Evolutionary conservation across 2,329 filamentous ascomycete genomes (phyloP), one percentile per base, ranked within the genome.

Genomic region (Aspergillus japonicus): DNA sequence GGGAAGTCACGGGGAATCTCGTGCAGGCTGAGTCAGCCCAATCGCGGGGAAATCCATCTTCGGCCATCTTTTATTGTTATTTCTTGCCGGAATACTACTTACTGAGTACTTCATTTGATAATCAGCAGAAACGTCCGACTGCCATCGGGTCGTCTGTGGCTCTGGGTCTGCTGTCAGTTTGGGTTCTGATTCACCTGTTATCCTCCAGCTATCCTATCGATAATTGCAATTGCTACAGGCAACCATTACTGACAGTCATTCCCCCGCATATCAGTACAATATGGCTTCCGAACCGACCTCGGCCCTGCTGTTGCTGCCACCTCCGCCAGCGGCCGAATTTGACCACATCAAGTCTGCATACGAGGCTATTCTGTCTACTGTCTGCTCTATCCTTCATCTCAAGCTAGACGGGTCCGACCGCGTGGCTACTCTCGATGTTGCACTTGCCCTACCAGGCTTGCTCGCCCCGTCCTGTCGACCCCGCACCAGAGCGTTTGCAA

Each of bases 391-490:
- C 51, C 73, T 87, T 21, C 81, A 78, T 51, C 68, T 73, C 19
- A 57, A 60, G 11, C 57, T 77, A 12, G 65, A 69, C 57, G 69
- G 68, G 35, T 66, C 70, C 33, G 70, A 65, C 67, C 75, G 11
- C 55, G 73, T 57, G 66, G 70, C 73, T 2, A 68, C 81, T 12
- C 71, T 87, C 33, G 84, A 87, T 55, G 78, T 87, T 67, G 89
- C 87, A 2, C 73, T 96, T 42, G 83, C 84, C 2, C 84, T 84
- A 51, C 85, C 88, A 2, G 80, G 89, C 54, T 81, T 92, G 12
- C 77, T 81, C 50, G 82, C 84, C 21, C 76, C 77, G 33, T 77
- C 80, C 24, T 76, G 78, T 23, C 75, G 77, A 31, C 80, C 83
- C 50, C 82, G 84, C 66, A 79, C 83, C 24, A 78, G 85, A 50